Base-by-base conservation (phyloP, 225 moss, liverwort and hornwort genomes). In the Lunularia cruciata region DNA sequence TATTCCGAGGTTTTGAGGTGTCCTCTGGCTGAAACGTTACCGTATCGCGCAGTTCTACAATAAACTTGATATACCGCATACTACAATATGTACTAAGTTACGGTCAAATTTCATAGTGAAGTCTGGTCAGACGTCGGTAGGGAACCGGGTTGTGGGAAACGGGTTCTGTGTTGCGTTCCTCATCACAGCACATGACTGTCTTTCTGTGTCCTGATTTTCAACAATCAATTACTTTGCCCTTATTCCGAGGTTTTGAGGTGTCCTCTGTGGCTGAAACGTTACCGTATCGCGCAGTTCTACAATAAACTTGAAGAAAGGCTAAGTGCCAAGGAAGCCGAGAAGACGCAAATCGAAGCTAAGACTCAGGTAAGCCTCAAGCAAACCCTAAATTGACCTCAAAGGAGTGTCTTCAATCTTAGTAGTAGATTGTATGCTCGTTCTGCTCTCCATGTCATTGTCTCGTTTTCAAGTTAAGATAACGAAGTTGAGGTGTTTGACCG, bases 321-420 rank as follows among this genome's bases (percentile, higher is more conserved):
- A 61, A 85, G 78, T 71, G 92, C 79, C 1, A 93, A 93, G 78
- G 92, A 93, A 70, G 92, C 88, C 53, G 92, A 93, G 68, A 93
- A 93, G 72, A 93, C 74, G 16, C 92, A 90, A 77, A 83, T 86
- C 51, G 86, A 88, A 81, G 92, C 86, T 0, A 93, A 93, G 76
- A 90, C 85, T 69, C 88, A 77, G 82, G 82, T 82, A 4, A 7
- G 53, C 25, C 42, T 43, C 26, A 27, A 60, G 1, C 37, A 6
- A 54, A 6, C 32, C 10, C 22, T 10, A 25, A 20, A 3, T 40
- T 22, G 2, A 23, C 40, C 12, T 42, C 3, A 51, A 45, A 45
- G 18, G 12, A 18, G 6, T 45, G 2, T 18, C 2, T n/a, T n/a
- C n/a, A n/a, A n/a, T n/a, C n/a, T n/a, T n/a, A n/a, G n/a, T 45